These are phyloP conservation scores for Pouteria glomerata DNA, from an alignment of 148 eudicot genomes.

Conservation along the genomic window DNA sequence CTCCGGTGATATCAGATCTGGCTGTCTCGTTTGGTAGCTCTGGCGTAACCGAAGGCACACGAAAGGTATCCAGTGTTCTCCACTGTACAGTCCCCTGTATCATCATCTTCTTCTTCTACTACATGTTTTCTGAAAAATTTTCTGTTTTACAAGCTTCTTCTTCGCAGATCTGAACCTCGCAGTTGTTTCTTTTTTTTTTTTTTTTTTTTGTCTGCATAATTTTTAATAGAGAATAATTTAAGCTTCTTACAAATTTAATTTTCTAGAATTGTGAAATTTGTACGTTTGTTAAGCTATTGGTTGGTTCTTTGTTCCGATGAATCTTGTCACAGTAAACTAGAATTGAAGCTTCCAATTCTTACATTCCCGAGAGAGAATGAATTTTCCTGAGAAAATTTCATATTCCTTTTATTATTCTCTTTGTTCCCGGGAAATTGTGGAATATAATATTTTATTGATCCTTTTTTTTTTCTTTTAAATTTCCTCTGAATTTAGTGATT, in stretches of 20 bases:
- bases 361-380: not conserved
- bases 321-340: not conserved
- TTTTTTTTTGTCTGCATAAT: not conserved
- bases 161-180: not conserved
- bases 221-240: no score
- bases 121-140: not conserved
- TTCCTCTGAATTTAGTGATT: not conserved
- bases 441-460: not conserved
- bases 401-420: slow-evolving; percentile 13
- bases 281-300: not conserved
- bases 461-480: not conserved
- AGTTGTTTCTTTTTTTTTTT: not conserved
- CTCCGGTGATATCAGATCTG: not conserved
- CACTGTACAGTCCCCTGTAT: not conserved
- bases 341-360: not conserved
- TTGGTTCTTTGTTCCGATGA: slow-evolving; percentile 7
- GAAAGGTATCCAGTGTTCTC: slow-evolving; percentile 9
- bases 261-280: no score
- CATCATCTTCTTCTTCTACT: not conserved
- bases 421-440: not conserved
- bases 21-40: not conserved
- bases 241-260: no score
- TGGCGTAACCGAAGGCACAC: not conserved
- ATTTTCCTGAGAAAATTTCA: not conserved
- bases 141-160: not conserved